Evolutionary conservation across 2,329 filamentous ascomycete genomes (phyloP).

Genomic region (Pezicula radicicola): DNA sequence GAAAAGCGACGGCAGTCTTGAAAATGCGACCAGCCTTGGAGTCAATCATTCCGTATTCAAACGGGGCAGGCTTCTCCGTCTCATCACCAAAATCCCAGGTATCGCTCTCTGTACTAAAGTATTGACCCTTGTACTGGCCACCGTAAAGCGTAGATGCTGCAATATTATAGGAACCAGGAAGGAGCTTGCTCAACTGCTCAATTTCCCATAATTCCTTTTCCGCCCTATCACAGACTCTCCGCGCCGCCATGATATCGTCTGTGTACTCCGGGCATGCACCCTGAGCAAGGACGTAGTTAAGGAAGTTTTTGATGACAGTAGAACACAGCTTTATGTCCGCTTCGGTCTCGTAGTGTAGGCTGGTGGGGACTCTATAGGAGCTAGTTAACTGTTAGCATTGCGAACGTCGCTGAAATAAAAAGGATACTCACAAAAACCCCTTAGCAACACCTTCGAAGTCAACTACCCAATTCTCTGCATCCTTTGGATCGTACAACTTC

Average conservation of each 20-base stretch:
- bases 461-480: conserved; percentile 63
- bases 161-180: conserved; percentile 81
- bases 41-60: conserved; percentile 22
- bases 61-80: conserved; percentile 21
- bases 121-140: conserved; percentile 31
- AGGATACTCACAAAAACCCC: conserved; percentile 66
- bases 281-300: conserved; percentile 83
- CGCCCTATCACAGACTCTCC: conserved; percentile 63
- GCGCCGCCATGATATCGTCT: conserved; percentile 63
- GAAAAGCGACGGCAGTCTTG: conserved; percentile 40
- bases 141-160: conserved; percentile 69
- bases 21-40: conserved; percentile 40
- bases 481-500: conserved; percentile 48
- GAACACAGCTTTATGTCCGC: conserved; percentile 56
- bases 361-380: conserved; percentile 52
- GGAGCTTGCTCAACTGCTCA: conserved; percentile 41
- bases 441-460: conserved; percentile 78
- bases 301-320: conserved; percentile 76
- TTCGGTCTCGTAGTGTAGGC: conserved; percentile 52
- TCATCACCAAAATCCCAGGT: conserved; percentile 11
- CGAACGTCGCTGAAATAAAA: neutral
- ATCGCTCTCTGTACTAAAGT: conserved; percentile 4
- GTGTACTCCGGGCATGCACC: conserved; percentile 81
- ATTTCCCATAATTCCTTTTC: conserved; percentile 63
- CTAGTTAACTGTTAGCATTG: conserved; percentile 29